These are phyloP conservation scores for Periconia sp. DNA, from an alignment of 2,329 filamentous ascomycete species.

Conservation along the genomic window DNA sequence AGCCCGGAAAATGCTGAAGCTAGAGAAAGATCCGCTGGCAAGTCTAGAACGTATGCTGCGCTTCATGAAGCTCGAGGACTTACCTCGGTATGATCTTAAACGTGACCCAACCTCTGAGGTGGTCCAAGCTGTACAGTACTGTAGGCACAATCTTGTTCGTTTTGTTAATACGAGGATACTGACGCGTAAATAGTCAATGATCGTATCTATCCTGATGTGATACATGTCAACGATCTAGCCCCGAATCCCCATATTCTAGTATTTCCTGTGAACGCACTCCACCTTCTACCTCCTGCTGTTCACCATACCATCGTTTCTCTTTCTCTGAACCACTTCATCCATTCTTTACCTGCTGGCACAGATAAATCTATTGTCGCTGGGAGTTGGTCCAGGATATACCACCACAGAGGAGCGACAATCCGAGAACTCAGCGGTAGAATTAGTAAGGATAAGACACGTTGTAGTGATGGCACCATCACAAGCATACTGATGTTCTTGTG, in stretches of 20 bases:
- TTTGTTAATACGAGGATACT: conserved; percentile 8
- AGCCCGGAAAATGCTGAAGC: conserved; percentile 20
- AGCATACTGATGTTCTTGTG: conserved; percentile 38
- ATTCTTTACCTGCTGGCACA: conserved; percentile 18
- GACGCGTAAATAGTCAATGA: conserved; percentile 25
- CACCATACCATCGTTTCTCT: conserved; percentile 36
- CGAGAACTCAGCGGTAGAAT: conserved; percentile 29
- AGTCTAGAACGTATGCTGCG: conserved; percentile 20
- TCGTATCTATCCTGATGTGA: conserved; percentile 27
- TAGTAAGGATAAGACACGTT: conserved; percentile 28
- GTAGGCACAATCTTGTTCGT: conserved; percentile 19
- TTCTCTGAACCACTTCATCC: conserved; percentile 31
- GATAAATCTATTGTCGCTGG: conserved; percentile 11
- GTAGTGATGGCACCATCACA: conserved; percentile 31
- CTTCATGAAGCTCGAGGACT: conserved; percentile 22
- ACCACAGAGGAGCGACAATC: conserved; percentile 37
- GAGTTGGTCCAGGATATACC: conserved; percentile 29
- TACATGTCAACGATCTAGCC: conserved; percentile 21
- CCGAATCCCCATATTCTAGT: conserved; percentile 33
- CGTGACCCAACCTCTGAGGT: conserved; percentile 32
- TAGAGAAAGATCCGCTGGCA: conserved; percentile 21
- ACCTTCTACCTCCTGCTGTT: conserved; percentile 34
- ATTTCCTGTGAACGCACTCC: conserved; percentile 32
- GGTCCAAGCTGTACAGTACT: conserved; percentile 40
- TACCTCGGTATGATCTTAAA: conserved; percentile 31